These are phyloP conservation scores for Blastobotrys ciferrii DNA, from an alignment of 1,139 yeast genomes.

Conservation along the genomic window DNA sequence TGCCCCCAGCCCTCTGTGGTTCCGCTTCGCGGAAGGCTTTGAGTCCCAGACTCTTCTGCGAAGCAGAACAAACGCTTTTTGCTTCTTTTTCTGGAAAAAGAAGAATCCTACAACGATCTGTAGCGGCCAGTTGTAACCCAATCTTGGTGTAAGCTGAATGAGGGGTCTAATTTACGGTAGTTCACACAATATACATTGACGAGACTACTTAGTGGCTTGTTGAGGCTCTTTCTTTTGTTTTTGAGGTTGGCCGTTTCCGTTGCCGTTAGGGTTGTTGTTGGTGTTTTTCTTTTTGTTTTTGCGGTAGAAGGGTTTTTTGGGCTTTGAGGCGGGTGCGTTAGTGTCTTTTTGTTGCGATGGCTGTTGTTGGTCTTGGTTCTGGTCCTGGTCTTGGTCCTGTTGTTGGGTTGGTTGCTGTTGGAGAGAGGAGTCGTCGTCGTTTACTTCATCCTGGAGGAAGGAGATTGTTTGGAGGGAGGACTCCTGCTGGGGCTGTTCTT, in stretches of 20 bases:
- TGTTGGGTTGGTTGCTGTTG: neutral
- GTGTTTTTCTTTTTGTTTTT: slow-evolving; percentile 4
- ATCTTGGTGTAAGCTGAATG: no score
- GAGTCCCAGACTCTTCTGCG: no score
- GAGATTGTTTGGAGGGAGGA: slow-evolving; percentile 23
- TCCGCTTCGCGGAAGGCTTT: no score
- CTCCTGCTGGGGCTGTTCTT: slow-evolving; percentile 5
- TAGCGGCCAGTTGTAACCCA: no score
- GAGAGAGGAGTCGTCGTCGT: slow-evolving; percentile 14
- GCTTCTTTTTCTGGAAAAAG: no score
- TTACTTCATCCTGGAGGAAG: slow-evolving; percentile 27
- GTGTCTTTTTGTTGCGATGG: neutral
- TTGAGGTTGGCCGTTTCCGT: slow-evolving; percentile 1
- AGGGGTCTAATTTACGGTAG: no score
- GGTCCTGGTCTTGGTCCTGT: neutral
- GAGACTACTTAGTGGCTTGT: neutral
- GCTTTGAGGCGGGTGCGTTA: neutral
- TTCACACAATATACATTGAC: neutral
- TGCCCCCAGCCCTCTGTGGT: no score
- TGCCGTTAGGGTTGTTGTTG: neutral
- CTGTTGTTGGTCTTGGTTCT: neutral
- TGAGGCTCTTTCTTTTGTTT: neutral
- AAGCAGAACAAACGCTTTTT: no score
- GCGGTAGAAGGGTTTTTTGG: slow-evolving; percentile 8
- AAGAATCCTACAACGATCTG: no score